Evolutionary conservation across 2,329 filamentous ascomycete species (phyloP), one percentile per base, ranked within the genome.

Genomic region (Scortechinia acanthostroma): DNA sequence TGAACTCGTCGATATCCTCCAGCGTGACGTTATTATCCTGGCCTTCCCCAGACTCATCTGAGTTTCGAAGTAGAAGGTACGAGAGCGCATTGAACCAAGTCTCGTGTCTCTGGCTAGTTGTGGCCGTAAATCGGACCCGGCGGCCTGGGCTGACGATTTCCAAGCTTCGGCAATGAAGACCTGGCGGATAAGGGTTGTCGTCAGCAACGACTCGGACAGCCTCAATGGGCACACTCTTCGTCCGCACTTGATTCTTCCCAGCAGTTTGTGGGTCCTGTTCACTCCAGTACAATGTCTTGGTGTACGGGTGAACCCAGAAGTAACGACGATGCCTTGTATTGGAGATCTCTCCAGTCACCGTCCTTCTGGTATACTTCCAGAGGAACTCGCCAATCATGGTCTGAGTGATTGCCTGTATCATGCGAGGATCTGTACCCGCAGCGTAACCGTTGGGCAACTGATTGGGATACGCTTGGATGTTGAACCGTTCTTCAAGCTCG

Each of bases 251-350:
- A 10, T 77, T 68, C 50, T 86, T 82, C n/a, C 87, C 87, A 42
- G 84, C 86, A 42, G 74, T 76, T 22, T 87, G 83, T 4, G 93
- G 93, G 60, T 97, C 91, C 45, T 83, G 76, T 52, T 95, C 87
- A 59, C 91, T 95, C 93, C 93, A 98, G 73, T 97, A 97, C 54
- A 98, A 65, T 3, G 91, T 96, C 43, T 91, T 80, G 2, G 91
- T 98, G 65, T 97, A 98, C 0, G 93, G 93, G 60, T 98, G 93
- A 19, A 98, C 88, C 93, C 93, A 98, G 75, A 98, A 98, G 73
- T 96, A 98, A 22, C 93, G 83, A 49, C 88, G 81, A 64, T 98
- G 93, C 44, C 93, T 80, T 46, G 91, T 95, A 54, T 83, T 86
- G 0, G 91, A 97, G 65, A 95, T 81, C 50, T 90, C 87, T 45